Conservation (phyloP, 164 flowering plant genomes). For the Piper betle region DNA sequence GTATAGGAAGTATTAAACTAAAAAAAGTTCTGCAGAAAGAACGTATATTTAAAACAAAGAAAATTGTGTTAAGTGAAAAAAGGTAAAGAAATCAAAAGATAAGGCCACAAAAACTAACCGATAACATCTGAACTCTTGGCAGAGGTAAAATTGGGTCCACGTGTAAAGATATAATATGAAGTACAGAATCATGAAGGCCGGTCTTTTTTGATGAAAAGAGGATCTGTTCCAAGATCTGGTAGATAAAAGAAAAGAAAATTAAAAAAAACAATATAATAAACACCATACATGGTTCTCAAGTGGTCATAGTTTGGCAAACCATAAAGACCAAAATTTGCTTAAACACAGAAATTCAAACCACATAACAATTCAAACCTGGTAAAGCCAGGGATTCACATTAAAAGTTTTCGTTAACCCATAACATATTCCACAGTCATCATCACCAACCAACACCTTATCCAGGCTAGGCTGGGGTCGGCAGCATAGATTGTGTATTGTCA, state of each 20-base stretch:
- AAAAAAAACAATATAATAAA: not conserved
- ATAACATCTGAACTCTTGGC: conserved; percentile 89
- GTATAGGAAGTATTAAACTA: conserved; percentile 9
- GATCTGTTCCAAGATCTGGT: conserved; percentile 88
- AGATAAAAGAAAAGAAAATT: not conserved
- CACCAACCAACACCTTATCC: too few relatives aligned
- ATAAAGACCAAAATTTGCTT: not conserved
- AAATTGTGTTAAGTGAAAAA: not conserved
- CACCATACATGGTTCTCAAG: not conserved
- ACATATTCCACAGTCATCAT: too few relatives aligned
- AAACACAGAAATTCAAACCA: not conserved
- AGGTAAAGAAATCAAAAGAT: not conserved
- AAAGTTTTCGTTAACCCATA: not conserved
- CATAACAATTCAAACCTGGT: not conserved
- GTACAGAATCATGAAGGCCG: conserved; percentile 79
- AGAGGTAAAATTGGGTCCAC: conserved; percentile 89
- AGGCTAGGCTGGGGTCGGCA: too few relatives aligned
- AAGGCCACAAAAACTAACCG: conserved; percentile 34
- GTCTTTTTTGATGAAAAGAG: conserved; percentile 75
- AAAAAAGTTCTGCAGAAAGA: not conserved
- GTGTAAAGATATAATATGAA: conserved; percentile 71
- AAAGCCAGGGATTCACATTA: not conserved
- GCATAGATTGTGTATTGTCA: too few relatives aligned
- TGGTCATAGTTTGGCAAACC: not conserved
- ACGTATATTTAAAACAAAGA: not conserved